Evolutionary conservation across 176 grass and related monocot genomes (phyloP).

Genomic region (barley (Hordeum vulgare)): DNA sequence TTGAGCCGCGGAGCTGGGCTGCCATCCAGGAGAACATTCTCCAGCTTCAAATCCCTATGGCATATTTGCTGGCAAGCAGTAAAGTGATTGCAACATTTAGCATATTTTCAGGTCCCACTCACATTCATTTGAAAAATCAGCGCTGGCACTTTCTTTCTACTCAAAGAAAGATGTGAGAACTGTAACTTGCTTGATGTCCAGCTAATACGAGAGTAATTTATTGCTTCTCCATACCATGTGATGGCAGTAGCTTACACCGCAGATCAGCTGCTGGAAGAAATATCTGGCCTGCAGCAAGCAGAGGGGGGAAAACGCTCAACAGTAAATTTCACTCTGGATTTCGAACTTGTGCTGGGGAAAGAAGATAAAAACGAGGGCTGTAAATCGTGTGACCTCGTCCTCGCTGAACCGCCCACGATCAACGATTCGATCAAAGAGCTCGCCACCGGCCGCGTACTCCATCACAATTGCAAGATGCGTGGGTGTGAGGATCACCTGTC

Average conservation of each 20-base stretch:
- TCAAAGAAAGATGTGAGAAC: slow-evolving; percentile 24
- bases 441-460: slow-evolving; percentile 67
- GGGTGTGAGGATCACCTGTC: slow-evolving; percentile 59
- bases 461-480: slow-evolving; percentile 75
- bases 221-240: slow-evolving; percentile 46
- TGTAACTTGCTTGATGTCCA: background rate
- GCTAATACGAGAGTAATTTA: slow-evolving; percentile 5
- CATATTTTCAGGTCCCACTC: slow-evolving; percentile 28
- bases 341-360: background rate
- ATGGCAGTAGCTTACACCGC: slow-evolving; percentile 73
- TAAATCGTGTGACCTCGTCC: slow-evolving; percentile 49
- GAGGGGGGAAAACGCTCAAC: background rate
- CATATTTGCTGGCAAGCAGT: slow-evolving; percentile 71
- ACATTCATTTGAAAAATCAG: slow-evolving; percentile 27
- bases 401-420: slow-evolving; percentile 58
- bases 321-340: background rate
- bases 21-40: slow-evolving; percentile 72
- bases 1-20: slow-evolving; percentile 57
- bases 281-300: slow-evolving; percentile 52
- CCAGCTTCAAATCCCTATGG: slow-evolving; percentile 82
- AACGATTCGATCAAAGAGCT: slow-evolving; percentile 62
- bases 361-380: background rate
- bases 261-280: slow-evolving; percentile 85
- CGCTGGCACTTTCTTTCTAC: slow-evolving; percentile 24
- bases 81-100: slow-evolving; percentile 24